Percentiles rank a stretch among this genome's conserved stretches.
Evolutionary conservation across 768 basidiomycete genomes (phyloP).

Genomic region (Tulasnella sp.): DNA sequence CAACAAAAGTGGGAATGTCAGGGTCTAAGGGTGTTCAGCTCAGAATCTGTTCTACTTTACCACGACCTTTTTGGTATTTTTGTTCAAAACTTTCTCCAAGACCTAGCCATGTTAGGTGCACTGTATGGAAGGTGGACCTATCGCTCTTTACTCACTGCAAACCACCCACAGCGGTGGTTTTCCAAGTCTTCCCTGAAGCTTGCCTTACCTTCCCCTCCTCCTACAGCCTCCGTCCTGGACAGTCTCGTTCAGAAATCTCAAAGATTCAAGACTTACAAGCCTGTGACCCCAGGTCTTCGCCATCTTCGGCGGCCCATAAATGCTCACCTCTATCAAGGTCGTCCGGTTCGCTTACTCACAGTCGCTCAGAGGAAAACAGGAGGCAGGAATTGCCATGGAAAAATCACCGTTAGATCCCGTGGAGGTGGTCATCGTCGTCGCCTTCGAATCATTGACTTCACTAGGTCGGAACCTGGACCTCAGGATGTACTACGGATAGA

Average conservation of each 20-base stretch:
- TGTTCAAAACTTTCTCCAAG: too few species aligned
- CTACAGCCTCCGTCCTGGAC: conserved; percentile 12
- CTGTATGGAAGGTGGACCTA: neutral
- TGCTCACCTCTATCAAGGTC: conserved; percentile 69
- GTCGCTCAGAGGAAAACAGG: conserved; percentile 70
- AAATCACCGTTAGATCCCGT: conserved; percentile 73
- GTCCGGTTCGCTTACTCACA: conserved; percentile 75
- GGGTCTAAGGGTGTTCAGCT: too few species aligned
- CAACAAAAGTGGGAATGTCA: too few species aligned
- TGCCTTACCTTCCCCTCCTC: too few species aligned
- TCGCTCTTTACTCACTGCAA: neutral
- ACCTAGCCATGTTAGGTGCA: too few species aligned
- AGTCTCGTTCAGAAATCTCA: conserved; percentile 4
- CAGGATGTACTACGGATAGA: conserved; percentile 90
- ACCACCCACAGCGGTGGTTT: conserved; percentile 1
- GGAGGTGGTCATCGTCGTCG: conserved; percentile 88
- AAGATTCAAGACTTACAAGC: conserved; percentile 81
- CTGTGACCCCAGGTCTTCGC: conserved; percentile 72
- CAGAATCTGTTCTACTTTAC: too few species aligned
- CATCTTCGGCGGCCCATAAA: conserved; percentile 76
- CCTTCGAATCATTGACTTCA: conserved; percentile 77
- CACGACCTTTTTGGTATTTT: too few species aligned
- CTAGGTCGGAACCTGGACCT: conserved; percentile 58
- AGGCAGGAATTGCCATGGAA: conserved; percentile 68
- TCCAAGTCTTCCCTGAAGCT: too few species aligned